Percentiles rank a stretch among this genome's conserved stretches.
Conservation (phyloP, 768 basidiomycete species). For the Roridomyces roridus region DNA sequence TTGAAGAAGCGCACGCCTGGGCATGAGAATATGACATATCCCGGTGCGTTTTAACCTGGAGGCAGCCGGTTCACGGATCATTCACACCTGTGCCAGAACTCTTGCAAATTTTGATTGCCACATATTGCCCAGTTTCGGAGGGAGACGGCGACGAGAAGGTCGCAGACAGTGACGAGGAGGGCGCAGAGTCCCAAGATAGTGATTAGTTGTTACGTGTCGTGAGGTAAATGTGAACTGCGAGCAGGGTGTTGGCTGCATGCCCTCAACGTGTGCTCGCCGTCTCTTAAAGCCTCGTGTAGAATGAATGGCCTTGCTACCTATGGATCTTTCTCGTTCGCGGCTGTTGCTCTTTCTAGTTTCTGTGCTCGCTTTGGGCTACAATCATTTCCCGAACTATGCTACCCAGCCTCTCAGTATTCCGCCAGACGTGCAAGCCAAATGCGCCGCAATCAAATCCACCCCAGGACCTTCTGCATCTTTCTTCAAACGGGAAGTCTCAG, state of each 20-base stretch:
- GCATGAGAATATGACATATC: conserved; percentile 80
- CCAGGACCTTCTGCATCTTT: conserved; percentile 49
- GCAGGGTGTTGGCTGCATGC: conserved; percentile 18
- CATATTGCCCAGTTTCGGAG: too few species aligned
- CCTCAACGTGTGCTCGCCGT: neutral
- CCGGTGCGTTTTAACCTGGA: conserved; percentile 62
- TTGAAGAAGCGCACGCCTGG: conserved; percentile 82
- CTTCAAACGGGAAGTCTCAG: conserved; percentile 54
- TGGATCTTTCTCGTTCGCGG: conserved; percentile 18
- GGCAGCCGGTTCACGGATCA: too few species aligned
- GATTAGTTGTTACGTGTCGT: conserved; percentile 11
- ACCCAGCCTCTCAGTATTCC: conserved; percentile 28
- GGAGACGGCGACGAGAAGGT: conserved; percentile 21
- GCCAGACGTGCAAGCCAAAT: conserved; percentile 48
- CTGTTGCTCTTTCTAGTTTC: conserved; percentile 18
- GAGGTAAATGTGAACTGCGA: conserved; percentile 16
- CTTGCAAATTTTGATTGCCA: conserved; percentile 79
- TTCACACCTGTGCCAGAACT: conserved; percentile 68
- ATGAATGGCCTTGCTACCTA: neutral
- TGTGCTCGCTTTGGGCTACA: conserved; percentile 13
- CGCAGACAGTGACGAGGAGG: conserved; percentile 9
- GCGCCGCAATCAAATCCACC: conserved; percentile 54
- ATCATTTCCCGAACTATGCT: conserved; percentile 4
- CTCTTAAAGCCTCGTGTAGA: conserved; percentile 5
- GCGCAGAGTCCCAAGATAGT: neutral